Base-by-base conservation (phyloP, 2,329 filamentous ascomycete species). In the Fusarium tricinctum region DNA sequence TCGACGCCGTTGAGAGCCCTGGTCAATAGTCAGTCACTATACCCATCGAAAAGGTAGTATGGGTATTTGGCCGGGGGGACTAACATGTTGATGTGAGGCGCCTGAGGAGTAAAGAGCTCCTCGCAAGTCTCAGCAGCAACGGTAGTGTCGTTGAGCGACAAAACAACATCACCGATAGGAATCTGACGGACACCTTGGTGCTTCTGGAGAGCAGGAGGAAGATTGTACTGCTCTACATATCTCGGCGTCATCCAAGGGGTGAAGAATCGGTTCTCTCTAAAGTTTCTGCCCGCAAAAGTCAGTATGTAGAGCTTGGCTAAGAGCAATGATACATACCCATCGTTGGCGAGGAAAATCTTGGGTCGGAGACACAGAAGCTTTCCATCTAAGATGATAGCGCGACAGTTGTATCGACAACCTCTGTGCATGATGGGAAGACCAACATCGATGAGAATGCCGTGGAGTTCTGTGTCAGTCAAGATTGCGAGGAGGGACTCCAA, bases 321-420 rank as follows among this genome's bases (percentile, higher is more conserved):
- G 7, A 13, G 10, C 2, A 50, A 44, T 0, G 8, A 32, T 26
- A 49, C 48, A 13, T 7, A 66, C 63, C 91, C 91, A 76, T 92
- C 89, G 63, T 91, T 90, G 47, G 90, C 90, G 8, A 94, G 84
- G 72, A 39, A 89, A 66, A 92, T 82, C 78, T 93, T 94, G 0
- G 91, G 91, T 13, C 91, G 83, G 58, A 96, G 90, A 60, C 91
- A 82, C 19, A 94, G 79, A 20, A 94, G 89, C 78, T 89, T 88
- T 50, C 87, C 85, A 69, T 94, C 86, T 5, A 77, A 73, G 49
- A 77, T 75, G 3, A 82, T 67, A 15, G 77, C 75, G 15, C 80
- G 73, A 50, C 74, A 77, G 63, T 82, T 82, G 70, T 80, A 82
- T n/a, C 63, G 47, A 42, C 61, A 65, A 1, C 65, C 60, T 14